Percentiles rank a stretch among this genome's conserved stretches.
Conservation (phyloP, 106 monocot species). For the Phalaenopsis equestris region DNA sequence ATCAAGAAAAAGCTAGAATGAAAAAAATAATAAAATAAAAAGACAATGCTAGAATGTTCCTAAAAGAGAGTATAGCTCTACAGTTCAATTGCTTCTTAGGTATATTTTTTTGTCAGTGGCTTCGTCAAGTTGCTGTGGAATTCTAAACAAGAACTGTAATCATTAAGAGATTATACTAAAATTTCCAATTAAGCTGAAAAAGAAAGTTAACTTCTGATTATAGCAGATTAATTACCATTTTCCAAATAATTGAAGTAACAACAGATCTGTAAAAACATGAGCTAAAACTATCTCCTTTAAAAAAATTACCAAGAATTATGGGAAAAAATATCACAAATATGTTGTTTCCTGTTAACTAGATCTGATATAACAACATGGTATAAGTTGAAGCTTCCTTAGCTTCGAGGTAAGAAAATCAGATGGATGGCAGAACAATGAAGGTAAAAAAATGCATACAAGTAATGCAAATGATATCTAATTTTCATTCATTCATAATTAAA, state of each 20-base stretch:
- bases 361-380: background rate
- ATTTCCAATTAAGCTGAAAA: background rate
- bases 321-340: background rate
- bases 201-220: background rate
- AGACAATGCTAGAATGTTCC: background rate
- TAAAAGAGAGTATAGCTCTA: background rate
- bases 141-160: background rate
- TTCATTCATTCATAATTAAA: no score
- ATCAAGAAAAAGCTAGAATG: background rate
- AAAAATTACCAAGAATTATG: background rate
- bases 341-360: background rate
- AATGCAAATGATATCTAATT: no score
- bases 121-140: background rate
- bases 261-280: background rate
- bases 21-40: background rate
- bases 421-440: background rate
- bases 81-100: background rate
- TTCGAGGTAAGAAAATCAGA: background rate
- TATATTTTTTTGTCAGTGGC: background rate
- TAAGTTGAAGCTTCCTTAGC: background rate
- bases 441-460: background rate
- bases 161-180: background rate
- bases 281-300: background rate
- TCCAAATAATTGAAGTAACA: background rate
- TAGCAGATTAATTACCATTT: background rate